A percentile compares a stretch with the other conserved stretches of the same genome.
These are phyloP conservation scores for Pisolithus sp. DNA, from an alignment of 768 basidiomycete genomes.

Conservation along the genomic window DNA sequence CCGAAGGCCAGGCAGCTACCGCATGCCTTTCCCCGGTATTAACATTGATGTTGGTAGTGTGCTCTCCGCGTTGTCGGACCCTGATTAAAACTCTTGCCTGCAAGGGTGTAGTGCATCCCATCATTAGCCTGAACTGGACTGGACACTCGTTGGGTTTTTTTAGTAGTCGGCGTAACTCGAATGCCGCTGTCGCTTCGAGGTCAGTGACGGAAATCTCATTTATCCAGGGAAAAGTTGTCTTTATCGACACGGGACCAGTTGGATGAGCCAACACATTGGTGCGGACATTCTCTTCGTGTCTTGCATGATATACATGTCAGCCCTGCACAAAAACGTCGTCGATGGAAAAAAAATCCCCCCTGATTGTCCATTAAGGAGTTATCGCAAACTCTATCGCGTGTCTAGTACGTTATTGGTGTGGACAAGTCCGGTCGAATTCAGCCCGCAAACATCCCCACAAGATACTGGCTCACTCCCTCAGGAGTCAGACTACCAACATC, in stretches of 20 bases:
- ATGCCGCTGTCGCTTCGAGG: conserved; percentile 11
- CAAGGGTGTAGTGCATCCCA: no score
- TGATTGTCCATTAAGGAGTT: conserved; percentile 20
- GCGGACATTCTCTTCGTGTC: conserved; percentile 6
- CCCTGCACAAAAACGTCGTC: conserved; percentile 7
- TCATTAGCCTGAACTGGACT: no score
- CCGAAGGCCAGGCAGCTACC: conserved; percentile 13
- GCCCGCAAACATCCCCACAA: conserved; percentile 91
- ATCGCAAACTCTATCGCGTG: conserved; percentile 33
- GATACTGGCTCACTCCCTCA: conserved; percentile 89
- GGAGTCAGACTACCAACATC: conserved; percentile 92
- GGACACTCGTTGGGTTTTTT: no score
- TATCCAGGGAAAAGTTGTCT: conserved; percentile 10
- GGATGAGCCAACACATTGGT: conserved; percentile 18
- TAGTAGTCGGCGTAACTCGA: neutral
- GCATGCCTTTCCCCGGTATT: conserved; percentile 5
- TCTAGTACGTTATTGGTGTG: conserved; percentile 1
- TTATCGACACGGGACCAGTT: conserved; percentile 17
- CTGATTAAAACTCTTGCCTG: no score
- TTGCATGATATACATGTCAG: conserved; percentile 16
- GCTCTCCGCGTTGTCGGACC: no score
- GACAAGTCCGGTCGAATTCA: conserved; percentile 24
- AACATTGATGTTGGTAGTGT: neutral
- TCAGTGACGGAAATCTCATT: conserved; percentile 20
- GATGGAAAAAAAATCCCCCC: conserved; percentile 5